Percentiles rank a stretch among this genome's conserved stretches.
These are phyloP conservation scores for Penicillium crystallinum DNA, from an alignment of 495 filamentous ascomycete genomes.

Conservation along the genomic window DNA sequence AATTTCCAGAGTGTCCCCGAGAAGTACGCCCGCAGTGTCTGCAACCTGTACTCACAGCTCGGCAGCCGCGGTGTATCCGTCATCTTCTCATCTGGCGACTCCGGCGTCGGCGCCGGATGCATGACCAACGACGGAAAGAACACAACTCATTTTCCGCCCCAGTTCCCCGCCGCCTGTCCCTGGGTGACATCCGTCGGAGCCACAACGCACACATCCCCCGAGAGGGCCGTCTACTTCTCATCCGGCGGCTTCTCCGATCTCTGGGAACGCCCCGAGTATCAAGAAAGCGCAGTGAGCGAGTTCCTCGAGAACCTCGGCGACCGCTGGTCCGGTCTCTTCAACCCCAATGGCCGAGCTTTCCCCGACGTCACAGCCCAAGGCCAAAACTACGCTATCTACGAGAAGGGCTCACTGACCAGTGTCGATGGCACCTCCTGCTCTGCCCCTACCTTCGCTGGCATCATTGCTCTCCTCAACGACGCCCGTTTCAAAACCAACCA, in stretches of 20 bases:
- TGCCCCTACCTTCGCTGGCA: slow-evolving; percentile 55
- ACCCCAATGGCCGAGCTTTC: slow-evolving; percentile 61
- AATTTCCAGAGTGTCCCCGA: slow-evolving; percentile 55
- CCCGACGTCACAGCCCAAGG: slow-evolving; percentile 69
- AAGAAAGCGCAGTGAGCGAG: slow-evolving; percentile 48
- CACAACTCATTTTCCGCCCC: slow-evolving; percentile 58
- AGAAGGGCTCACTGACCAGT: slow-evolving; percentile 44
- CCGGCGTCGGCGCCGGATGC: slow-evolving; percentile 63
- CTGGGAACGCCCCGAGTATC: slow-evolving; percentile 58
- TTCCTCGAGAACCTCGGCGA: slow-evolving; percentile 52
- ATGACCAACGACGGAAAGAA: slow-evolving; percentile 63
- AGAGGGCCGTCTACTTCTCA: slow-evolving; percentile 50
- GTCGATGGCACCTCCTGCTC: slow-evolving; percentile 64
- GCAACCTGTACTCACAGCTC: slow-evolving; percentile 64
- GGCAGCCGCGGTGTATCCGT: slow-evolving; percentile 72
- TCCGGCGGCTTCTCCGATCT: slow-evolving; percentile 67
- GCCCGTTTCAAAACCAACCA: slow-evolving; percentile 52
- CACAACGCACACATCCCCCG: slow-evolving; percentile 54
- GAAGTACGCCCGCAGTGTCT: slow-evolving; percentile 62
- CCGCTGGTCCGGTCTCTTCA: slow-evolving; percentile 49
- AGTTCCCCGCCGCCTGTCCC: slow-evolving; percentile 68
- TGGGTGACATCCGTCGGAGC: slow-evolving; percentile 70
- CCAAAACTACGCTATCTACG: slow-evolving; percentile 47
- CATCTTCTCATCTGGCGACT: slow-evolving; percentile 67
- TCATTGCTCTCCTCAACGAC: slow-evolving; percentile 65